Conservation (phyloP, 179 eudicot genomes). For the Dionaea muscipula region DNA sequence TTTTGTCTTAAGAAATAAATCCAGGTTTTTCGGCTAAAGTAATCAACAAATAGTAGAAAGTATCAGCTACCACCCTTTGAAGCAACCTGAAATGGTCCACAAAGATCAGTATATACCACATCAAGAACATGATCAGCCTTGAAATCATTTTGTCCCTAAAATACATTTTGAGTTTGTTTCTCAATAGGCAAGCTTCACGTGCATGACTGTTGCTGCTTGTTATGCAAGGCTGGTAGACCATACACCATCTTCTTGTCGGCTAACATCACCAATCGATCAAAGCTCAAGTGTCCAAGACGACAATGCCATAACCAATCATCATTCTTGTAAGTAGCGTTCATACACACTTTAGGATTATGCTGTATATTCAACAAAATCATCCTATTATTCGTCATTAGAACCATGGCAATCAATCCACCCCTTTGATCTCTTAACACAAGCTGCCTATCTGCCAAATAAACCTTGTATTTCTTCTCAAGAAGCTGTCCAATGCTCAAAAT, state of each 20-base stretch:
- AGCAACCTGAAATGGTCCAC: too few relatives aligned
- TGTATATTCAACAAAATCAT: constrained; percentile 3
- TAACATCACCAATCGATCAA: too few relatives aligned
- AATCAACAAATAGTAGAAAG: too few relatives aligned
- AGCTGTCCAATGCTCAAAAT: constrained; percentile 13
- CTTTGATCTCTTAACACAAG: constrained; percentile 4
- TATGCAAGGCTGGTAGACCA: too few relatives aligned
- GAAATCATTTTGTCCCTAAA: not conserved
- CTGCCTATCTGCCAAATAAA: constrained; percentile 2
- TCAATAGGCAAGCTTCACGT: not conserved
- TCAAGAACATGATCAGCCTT: not conserved
- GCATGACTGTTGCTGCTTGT: too few relatives aligned
- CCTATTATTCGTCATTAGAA: not conserved
- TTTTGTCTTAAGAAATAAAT: too few relatives aligned
- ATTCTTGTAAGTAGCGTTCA: not conserved
- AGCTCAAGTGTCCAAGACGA: constrained; percentile 13
- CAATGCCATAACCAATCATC: constrained; percentile 14
- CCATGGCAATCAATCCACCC: not conserved
- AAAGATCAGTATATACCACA: too few relatives aligned
- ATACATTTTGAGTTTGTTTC: not conserved
- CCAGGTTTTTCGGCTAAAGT: too few relatives aligned
- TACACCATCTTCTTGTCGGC: too few relatives aligned
- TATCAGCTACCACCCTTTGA: too few relatives aligned
- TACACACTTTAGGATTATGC: not conserved
- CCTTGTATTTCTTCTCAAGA: constrained; percentile 9